These are phyloP conservation scores for Trametes versicolor DNA, from an alignment of 1,284 basidiomycete species.

Conservation along the genomic window DNA sequence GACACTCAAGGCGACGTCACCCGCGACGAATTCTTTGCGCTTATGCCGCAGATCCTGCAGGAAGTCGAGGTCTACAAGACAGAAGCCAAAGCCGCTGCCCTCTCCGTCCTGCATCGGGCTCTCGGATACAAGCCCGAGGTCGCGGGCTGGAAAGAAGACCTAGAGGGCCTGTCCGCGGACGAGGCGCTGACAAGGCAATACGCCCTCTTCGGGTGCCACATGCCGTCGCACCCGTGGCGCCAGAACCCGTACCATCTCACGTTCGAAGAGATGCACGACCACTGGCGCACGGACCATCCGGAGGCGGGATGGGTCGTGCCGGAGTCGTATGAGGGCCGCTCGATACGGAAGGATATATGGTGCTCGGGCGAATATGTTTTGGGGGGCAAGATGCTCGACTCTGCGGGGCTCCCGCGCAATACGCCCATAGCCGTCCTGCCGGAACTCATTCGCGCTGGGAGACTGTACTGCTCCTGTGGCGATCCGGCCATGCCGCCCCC, in stretches of 20 bases:
- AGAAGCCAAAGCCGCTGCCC: not conserved
- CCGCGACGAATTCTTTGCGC: not conserved
- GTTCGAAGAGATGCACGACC: conserved; percentile 10
- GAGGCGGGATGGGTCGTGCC: not conserved
- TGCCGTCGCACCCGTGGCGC: not conserved
- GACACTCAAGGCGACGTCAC: not conserved
- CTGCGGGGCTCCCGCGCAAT: conserved; percentile 5
- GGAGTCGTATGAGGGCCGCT: too few species aligned
- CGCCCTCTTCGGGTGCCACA: conserved; percentile 4
- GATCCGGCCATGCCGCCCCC: conserved; percentile 14
- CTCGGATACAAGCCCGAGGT: not conserved
- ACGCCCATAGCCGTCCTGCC: not conserved
- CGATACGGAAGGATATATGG: not conserved
- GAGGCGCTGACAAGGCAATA: not conserved
- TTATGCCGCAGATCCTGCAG: not conserved
- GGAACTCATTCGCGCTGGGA: not conserved
- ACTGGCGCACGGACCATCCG: conserved; percentile 18
- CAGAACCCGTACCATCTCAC: conserved; percentile 5
- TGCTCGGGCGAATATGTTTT: not conserved
- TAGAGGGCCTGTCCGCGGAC: not conserved
- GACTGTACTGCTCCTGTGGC: conserved; percentile 19
- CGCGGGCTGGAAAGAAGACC: not conserved
- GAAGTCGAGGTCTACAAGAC: not conserved
- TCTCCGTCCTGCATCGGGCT: not conserved
- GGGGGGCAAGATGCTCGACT: conserved; percentile 10